A percentile compares a stretch with the other conserved stretches of the same genome.
phyloP scores from a whole-genome alignment of 495 filamentous ascomycete species.

The Aspergillus kassunensis region DNA sequence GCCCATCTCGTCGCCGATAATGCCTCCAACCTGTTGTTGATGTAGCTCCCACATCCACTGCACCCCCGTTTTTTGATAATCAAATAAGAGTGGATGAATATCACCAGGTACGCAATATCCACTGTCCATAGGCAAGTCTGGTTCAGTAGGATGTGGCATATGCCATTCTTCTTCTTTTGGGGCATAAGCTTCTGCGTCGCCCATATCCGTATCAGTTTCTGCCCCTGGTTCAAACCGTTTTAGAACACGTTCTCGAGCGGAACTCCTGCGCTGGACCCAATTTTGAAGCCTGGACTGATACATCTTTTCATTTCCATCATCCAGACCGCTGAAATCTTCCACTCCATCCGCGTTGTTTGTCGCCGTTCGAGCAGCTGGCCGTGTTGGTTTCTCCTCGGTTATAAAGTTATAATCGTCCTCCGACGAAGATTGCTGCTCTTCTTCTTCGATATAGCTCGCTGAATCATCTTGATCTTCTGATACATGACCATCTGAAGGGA shows the following conservation, averaged over 20 bases:
- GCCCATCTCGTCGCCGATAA: slow-evolving; percentile 97
- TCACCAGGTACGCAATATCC: slow-evolving; percentile 84
- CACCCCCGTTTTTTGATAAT: slow-evolving; percentile 93
- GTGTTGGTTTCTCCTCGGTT: slow-evolving; percentile 21
- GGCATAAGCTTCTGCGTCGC: slow-evolving; percentile 12
- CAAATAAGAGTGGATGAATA: slow-evolving; percentile 82
- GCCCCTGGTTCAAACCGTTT: not conserved
- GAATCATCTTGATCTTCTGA: slow-evolving; percentile 45
- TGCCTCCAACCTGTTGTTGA: slow-evolving; percentile 82
- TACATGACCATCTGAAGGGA: slow-evolving; percentile 35
- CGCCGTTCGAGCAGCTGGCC: slow-evolving; percentile 38
- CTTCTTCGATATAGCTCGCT: slow-evolving; percentile 36
- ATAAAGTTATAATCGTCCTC: slow-evolving; percentile 38
- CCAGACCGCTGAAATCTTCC: slow-evolving; percentile 70
- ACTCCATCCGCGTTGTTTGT: slow-evolving; percentile 41
- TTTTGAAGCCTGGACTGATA: slow-evolving; percentile 72
- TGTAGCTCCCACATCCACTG: slow-evolving; percentile 97
- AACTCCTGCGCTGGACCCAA: slow-evolving; percentile 68
- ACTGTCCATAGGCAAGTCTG: slow-evolving; percentile 67
- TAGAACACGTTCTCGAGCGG: slow-evolving; percentile 53
- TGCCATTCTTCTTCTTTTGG: slow-evolving; percentile 65
- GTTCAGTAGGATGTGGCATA: slow-evolving; percentile 73
- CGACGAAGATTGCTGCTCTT: slow-evolving; percentile 26
- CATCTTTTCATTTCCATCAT: slow-evolving; percentile 85
- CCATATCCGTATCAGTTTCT: slow-evolving; percentile 20